Percentiles rank a stretch among this genome's conserved stretches.
phyloP scores from a whole-genome alignment of 1,284 basidiomycete genomes.

The Microbotryomycetes sp. region DNA sequence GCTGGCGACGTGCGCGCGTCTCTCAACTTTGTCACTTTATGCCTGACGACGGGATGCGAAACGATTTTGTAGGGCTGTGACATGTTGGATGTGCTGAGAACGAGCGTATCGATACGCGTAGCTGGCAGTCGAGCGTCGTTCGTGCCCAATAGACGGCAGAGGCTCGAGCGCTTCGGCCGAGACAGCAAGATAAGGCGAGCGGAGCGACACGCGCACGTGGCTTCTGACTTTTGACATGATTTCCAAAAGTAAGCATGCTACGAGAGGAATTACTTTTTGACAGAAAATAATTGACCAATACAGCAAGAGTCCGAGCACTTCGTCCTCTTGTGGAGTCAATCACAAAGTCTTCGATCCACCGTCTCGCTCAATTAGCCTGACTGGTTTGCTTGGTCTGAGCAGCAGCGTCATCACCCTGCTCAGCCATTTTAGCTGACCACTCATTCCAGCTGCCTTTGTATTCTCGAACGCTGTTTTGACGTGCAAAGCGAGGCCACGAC shows the following conservation, averaged over 20 bases:
- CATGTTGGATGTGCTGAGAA: no score
- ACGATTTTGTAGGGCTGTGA: constrained; percentile 47
- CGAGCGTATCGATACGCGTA: no score
- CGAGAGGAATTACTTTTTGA: background rate
- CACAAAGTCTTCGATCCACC: no score
- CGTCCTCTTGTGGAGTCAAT: no score
- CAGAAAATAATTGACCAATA: background rate
- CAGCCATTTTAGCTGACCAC: background rate
- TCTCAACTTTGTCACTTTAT: constrained; percentile 64
- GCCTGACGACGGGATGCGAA: constrained; percentile 64
- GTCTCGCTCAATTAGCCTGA: background rate
- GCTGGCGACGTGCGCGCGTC: constrained; percentile 57
- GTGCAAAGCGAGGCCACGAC: background rate
- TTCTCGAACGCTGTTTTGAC: background rate
- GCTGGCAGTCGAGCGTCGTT: no score
- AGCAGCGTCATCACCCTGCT: background rate
- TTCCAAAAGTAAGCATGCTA: no score
- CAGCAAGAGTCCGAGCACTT: background rate
- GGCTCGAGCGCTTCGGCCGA: no score
- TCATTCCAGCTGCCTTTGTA: background rate
- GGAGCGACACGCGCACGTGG: no score
- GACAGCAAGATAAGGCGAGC: no score
- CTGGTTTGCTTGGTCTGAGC: background rate
- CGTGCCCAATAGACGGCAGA: no score
- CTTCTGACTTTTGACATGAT: no score